Conservation (phyloP, 2,329 filamentous ascomycete genomes). For the Pseudofabraea citricarpa region DNA sequence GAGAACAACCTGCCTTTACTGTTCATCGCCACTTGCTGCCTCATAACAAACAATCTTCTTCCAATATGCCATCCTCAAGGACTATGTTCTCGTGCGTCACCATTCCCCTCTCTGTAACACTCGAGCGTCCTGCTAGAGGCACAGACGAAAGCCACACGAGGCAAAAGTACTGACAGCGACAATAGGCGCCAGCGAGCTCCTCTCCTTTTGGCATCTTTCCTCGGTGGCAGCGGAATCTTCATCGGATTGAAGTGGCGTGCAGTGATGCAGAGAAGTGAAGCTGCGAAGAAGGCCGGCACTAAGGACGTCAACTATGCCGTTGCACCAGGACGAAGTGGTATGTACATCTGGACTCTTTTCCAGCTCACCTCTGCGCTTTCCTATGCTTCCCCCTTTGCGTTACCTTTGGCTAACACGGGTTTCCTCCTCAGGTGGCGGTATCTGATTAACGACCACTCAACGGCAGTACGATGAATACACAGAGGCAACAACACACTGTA, state of each 20-base stretch:
- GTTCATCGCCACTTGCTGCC: background rate
- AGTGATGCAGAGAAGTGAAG: slow-evolving; percentile 26
- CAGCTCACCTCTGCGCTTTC: background rate
- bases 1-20: background rate
- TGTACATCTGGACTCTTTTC: too few relatives aligned
- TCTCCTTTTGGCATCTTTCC: slow-evolving; percentile 21
- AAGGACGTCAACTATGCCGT: slow-evolving; percentile 23
- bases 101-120: background rate
- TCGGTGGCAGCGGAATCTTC: slow-evolving; percentile 23
- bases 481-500: too few relatives aligned
- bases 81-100: slow-evolving; percentile 13
- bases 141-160: background rate
- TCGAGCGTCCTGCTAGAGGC: too few relatives aligned
- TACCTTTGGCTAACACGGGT: too few relatives aligned
- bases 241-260: slow-evolving; percentile 27
- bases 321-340: slow-evolving; percentile 25
- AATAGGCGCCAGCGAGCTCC: slow-evolving; percentile 20
- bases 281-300: slow-evolving; percentile 23
- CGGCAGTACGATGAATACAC: too few relatives aligned
- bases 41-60: background rate
- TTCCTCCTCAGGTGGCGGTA: background rate
- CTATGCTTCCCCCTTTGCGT: too few relatives aligned
- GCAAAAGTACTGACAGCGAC: slow-evolving; percentile 3
- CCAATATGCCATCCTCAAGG: slow-evolving; percentile 14
- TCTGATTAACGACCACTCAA: too few relatives aligned